These are phyloP conservation scores for Dittrichia graveolens DNA, from an alignment of 129 eudicot genomes.

Conservation along the genomic window DNA sequence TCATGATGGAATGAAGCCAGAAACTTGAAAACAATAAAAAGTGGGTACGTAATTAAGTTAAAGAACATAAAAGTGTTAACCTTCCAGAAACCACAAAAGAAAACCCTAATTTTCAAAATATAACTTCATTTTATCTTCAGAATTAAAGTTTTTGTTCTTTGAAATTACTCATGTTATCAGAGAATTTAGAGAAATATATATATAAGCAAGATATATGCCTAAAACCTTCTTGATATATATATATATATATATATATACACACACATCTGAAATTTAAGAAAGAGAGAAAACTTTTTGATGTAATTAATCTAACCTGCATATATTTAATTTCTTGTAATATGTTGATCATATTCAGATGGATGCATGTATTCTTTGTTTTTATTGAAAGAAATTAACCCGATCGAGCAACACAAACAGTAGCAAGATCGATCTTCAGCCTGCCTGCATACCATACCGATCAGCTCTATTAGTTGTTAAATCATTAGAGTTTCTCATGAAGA, in stretches of 20 bases:
- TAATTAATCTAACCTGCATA: background rate
- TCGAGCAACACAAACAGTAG: background rate
- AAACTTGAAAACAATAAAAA: too few species aligned
- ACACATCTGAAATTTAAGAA: background rate
- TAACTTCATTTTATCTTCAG: background rate
- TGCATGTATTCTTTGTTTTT: background rate
- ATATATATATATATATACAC: background rate
- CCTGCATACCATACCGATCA: background rate
- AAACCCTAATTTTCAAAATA: background rate
- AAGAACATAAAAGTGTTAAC: too few species aligned
- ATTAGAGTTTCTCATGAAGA: conserved; percentile 32
- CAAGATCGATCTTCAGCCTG: background rate
- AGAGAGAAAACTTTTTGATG: background rate
- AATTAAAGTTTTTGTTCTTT: background rate
- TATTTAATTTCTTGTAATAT: background rate
- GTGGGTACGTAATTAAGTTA: too few species aligned
- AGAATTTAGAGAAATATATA: background rate
- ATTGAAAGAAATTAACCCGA: background rate
- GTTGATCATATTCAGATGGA: background rate
- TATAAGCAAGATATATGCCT: too few species aligned
- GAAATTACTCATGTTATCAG: background rate
- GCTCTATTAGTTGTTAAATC: background rate
- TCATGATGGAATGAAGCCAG: too few species aligned
- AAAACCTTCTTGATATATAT: too few species aligned
- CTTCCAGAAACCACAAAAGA: background rate